Percentiles rank a stretch among this genome's conserved stretches.
Evolutionary conservation across 768 basidiomycete genomes (phyloP).

Genomic region (Epithele typhae): DNA sequence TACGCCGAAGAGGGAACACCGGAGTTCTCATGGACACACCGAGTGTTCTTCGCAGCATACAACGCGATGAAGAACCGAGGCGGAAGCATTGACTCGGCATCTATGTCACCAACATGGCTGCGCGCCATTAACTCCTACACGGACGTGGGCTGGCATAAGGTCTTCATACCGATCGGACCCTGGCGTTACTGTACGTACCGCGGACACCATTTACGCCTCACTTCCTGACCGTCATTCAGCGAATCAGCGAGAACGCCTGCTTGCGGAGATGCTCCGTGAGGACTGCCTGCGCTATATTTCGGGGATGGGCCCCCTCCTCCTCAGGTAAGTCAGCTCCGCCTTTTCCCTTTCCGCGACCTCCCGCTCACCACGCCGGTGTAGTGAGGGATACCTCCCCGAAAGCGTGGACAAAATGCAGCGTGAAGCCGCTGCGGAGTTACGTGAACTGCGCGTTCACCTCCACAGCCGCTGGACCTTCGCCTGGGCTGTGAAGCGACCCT

Average conservation of each 20-base stretch:
- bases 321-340: constrained; percentile 16
- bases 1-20: constrained; percentile 20
- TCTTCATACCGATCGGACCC: constrained; percentile 29
- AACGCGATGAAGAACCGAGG: constrained; percentile 30
- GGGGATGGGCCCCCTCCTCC: constrained; percentile 25
- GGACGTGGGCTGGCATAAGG: constrained; percentile 28
- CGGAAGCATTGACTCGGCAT: constrained; percentile 22
- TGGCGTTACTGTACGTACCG: constrained; percentile 26
- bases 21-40: constrained; percentile 24
- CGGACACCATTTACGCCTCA: background rate
- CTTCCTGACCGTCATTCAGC: constrained; percentile 4
- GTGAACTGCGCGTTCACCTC: constrained; percentile 21
- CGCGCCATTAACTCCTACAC: constrained; percentile 21
- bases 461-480: constrained; percentile 30
- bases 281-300: constrained; percentile 25
- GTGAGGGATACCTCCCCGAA: constrained; percentile 28
- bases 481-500: constrained; percentile 28
- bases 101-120: constrained; percentile 27
- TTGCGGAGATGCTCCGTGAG: constrained; percentile 27
- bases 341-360: background rate
- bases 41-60: constrained; percentile 28
- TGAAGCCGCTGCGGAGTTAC: constrained; percentile 24
- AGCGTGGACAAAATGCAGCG: constrained; percentile 25
- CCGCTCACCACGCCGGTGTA: constrained; percentile 3
- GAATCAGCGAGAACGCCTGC: constrained; percentile 19